phyloP scores from a whole-genome alignment of 306 rosid species.

The Quercus agrifolia region DNA sequence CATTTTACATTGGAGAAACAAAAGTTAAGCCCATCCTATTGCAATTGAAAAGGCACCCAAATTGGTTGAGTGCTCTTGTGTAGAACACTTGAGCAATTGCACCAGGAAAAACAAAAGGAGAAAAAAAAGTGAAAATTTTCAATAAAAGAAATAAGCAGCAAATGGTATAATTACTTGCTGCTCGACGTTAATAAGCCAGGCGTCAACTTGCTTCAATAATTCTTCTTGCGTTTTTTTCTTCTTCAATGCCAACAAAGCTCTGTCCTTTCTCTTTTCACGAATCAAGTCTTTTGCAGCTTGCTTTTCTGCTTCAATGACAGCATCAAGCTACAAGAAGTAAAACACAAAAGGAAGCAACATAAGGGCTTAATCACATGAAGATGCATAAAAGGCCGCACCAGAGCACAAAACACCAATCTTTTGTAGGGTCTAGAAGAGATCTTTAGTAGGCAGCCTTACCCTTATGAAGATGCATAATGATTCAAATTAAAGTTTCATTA shows the following conservation, averaged over 20 bases:
- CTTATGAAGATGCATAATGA: neutral
- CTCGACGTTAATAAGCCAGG: slow-evolving; percentile 94
- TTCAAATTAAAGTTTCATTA: neutral
- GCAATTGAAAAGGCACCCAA: neutral
- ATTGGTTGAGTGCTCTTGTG: neutral
- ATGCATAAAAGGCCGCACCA: neutral
- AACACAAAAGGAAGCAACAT: neutral
- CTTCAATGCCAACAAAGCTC: slow-evolving; percentile 87
- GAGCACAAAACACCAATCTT: too few relatives aligned
- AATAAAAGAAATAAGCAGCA: neutral
- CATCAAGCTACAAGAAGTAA: slow-evolving; percentile 65
- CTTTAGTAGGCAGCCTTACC: too few relatives aligned
- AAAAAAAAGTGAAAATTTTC: neutral
- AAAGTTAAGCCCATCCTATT: neutral
- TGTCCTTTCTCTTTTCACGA: slow-evolving; percentile 85
- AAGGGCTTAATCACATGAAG: neutral
- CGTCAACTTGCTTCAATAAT: slow-evolving; percentile 88
- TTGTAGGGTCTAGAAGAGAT: too few relatives aligned
- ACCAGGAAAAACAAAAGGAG: neutral
- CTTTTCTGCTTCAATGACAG: slow-evolving; percentile 93
- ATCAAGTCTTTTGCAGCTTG: slow-evolving; percentile 91
- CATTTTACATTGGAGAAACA: neutral
- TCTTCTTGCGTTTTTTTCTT: slow-evolving; percentile 93
- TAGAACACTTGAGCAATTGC: neutral
- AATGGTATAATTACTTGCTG: slow-evolving; percentile 62